Conservation (phyloP, 2,329 filamentous ascomycete species). For the Stachybotrys elegans region DNA sequence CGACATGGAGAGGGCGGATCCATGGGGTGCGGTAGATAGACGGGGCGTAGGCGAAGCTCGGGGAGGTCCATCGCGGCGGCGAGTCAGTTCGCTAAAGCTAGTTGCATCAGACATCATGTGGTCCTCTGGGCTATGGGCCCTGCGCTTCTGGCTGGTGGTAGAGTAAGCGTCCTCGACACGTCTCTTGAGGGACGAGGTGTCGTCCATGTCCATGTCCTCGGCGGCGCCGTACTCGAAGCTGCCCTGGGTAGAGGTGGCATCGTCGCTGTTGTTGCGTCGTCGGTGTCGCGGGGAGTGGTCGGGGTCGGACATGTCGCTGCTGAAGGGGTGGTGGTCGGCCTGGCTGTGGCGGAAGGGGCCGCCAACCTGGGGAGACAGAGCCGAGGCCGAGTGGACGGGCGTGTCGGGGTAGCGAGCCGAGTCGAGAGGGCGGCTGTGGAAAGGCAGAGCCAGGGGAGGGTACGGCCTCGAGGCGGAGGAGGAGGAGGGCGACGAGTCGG, state of each 20-base stretch:
- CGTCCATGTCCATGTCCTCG: slow-evolving; percentile 47
- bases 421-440: slow-evolving; percentile 35
- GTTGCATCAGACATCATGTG: slow-evolving; percentile 35
- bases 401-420: slow-evolving; percentile 40
- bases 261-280: slow-evolving; percentile 49
- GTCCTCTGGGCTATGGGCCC: slow-evolving; percentile 50
- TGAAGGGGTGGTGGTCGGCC: slow-evolving; percentile 36
- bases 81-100: slow-evolving; percentile 37
- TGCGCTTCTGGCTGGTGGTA: slow-evolving; percentile 44
- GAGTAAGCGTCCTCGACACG: slow-evolving; percentile 43
- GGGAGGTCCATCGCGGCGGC: slow-evolving; percentile 42
- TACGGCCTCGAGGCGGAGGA: too few species aligned
- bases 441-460: slow-evolving; percentile 41
- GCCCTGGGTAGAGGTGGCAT: slow-evolving; percentile 39
- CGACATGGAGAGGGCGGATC: slow-evolving; percentile 37
- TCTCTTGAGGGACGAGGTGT: slow-evolving; percentile 44
- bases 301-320: slow-evolving; percentile 37
- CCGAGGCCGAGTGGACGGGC: slow-evolving; percentile 43
- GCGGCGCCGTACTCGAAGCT: slow-evolving; percentile 33
- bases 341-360: slow-evolving; percentile 34
- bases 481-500: too few species aligned
- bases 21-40: slow-evolving; percentile 40
- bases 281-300: slow-evolving; percentile 43
- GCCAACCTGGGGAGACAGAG: slow-evolving; percentile 41
- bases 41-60: slow-evolving; percentile 50